Percentiles rank a stretch among this genome's conserved stretches.
Conservation (phyloP, 2,329 filamentous ascomycete species). For the Claviceps purpurea region DNA sequence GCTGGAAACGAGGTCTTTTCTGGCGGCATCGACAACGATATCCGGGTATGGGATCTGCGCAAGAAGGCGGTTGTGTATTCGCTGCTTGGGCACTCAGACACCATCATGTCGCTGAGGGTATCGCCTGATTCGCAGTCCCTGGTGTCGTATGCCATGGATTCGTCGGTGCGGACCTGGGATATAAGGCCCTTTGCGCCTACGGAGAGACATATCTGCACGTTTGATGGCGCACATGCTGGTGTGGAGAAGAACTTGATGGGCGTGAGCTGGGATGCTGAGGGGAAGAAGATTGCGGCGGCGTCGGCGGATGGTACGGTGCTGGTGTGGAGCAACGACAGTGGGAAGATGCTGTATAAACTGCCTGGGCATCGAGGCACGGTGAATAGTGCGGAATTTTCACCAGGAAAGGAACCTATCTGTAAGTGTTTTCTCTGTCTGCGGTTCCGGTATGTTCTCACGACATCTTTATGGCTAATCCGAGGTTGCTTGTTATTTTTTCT, state of each 20-base stretch:
- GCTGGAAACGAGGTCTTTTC: constrained; percentile 92
- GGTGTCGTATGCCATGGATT: constrained; percentile 86
- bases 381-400: constrained; percentile 86
- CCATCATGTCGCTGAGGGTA: constrained; percentile 77
- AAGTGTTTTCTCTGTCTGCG: constrained; percentile 30
- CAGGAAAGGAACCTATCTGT: constrained; percentile 75
- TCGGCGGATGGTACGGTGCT: constrained; percentile 84
- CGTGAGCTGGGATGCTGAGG: constrained; percentile 78
- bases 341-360: constrained; percentile 85
- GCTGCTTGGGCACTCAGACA: constrained; percentile 82
- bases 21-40: constrained; percentile 92
- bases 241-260: constrained; percentile 84
- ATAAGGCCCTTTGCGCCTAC: constrained; percentile 86
- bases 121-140: constrained; percentile 87
- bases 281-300: constrained; percentile 77
- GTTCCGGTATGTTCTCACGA: background rate
- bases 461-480: constrained; percentile 19
- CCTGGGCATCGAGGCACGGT: constrained; percentile 92
- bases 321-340: constrained; percentile 80
- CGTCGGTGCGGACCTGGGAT: constrained; percentile 90
- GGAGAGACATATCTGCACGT: constrained; percentile 72
- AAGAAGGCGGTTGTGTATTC: constrained; percentile 83
- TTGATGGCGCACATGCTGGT: constrained; percentile 79
- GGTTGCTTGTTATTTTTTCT: background rate
- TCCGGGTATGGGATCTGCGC: constrained; percentile 91